Percentiles rank a stretch among this genome's conserved stretches.
These are phyloP conservation scores for Elongisporangium senticosum DNA, from an alignment of 352 stramenopile species.

Conservation along the genomic window DNA sequence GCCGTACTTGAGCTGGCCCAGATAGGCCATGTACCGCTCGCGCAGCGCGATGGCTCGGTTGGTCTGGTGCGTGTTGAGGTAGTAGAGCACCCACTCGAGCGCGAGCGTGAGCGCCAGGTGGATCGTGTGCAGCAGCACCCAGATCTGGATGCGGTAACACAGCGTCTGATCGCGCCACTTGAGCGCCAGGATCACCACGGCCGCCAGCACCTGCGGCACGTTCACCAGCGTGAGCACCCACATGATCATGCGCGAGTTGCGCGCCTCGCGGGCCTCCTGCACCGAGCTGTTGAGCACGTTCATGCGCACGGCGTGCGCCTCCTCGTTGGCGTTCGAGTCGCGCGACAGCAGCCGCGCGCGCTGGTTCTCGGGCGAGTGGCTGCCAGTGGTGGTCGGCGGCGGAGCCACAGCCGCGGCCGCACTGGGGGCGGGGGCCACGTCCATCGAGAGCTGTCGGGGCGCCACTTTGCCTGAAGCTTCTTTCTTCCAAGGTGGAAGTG, in stretches of 20 bases:
- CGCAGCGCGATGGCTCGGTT: slow-evolving; percentile 55
- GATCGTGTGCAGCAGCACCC: slow-evolving; percentile 71
- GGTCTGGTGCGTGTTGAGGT: slow-evolving; percentile 45
- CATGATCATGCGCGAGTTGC: slow-evolving; percentile 78
- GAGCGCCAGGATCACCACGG: slow-evolving; percentile 49
- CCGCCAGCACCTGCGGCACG: slow-evolving; percentile 64
- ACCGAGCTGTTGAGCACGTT: slow-evolving; percentile 85
- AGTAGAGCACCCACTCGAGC: slow-evolving; percentile 77
- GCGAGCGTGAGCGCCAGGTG: slow-evolving; percentile 61
- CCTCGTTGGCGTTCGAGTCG: slow-evolving; percentile 17
- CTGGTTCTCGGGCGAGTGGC: neutral
- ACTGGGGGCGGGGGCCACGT: neutral
- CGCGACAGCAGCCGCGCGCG: neutral
- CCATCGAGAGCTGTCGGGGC: neutral
- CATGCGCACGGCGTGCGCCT: slow-evolving; percentile 73
- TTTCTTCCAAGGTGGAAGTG: neutral
- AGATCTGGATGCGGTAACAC: slow-evolving; percentile 82
- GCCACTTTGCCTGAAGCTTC: neutral
- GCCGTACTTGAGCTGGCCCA: slow-evolving; percentile 79
- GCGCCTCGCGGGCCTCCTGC: slow-evolving; percentile 69
- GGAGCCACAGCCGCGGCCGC: neutral
- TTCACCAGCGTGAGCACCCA: slow-evolving; percentile 72
- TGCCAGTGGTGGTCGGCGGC: no score
- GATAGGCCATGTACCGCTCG: slow-evolving; percentile 59
- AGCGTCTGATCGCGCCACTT: slow-evolving; percentile 65